phyloP scores from a whole-genome alignment of 495 filamentous ascomycete genomes.

The Aspergillus carlsbadensis region DNA sequence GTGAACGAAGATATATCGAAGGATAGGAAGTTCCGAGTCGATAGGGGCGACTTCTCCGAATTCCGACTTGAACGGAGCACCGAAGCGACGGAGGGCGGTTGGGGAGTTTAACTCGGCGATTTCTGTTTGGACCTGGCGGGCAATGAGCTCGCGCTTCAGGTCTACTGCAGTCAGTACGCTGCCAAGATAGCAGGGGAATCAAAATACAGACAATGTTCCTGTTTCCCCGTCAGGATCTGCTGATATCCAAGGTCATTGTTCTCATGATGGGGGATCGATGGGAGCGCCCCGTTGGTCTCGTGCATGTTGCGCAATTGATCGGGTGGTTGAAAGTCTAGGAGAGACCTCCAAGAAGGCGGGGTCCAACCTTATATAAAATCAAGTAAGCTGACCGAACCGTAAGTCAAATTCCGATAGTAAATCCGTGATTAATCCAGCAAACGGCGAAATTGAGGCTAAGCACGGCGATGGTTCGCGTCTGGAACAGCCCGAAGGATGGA shows the following conservation, averaged over 20 bases:
- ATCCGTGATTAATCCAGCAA: not conserved
- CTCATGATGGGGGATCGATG: not conserved
- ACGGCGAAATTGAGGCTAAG: constrained; percentile 9
- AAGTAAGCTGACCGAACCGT: constrained; percentile 2
- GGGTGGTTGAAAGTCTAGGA: not conserved
- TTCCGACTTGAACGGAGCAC: constrained; percentile 89
- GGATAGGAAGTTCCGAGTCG: constrained; percentile 89
- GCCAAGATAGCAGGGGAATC: not conserved
- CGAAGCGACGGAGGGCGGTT: constrained; percentile 91
- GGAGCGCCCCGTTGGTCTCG: constrained; percentile 10
- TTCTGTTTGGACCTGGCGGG: constrained; percentile 84
- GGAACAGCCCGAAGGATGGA: constrained; percentile 16
- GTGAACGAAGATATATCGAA: constrained; percentile 96
- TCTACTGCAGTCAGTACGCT: constrained; percentile 57
- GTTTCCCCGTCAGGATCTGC: constrained; percentile 82
- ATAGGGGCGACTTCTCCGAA: constrained; percentile 89
- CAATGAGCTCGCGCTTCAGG: constrained; percentile 91
- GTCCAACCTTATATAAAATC: not conserved
- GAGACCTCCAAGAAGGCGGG: not conserved
- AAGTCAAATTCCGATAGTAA: not conserved
- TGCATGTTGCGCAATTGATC: constrained; percentile 18
- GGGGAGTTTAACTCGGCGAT: constrained; percentile 90
- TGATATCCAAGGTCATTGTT: constrained; percentile 28
- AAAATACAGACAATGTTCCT: constrained; percentile 82
- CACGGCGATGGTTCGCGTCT: constrained; percentile 3